phyloP scores from a whole-genome alignment of 192 early-diverging fungal species.

The Gryganskiella cystojenkinii region DNA sequence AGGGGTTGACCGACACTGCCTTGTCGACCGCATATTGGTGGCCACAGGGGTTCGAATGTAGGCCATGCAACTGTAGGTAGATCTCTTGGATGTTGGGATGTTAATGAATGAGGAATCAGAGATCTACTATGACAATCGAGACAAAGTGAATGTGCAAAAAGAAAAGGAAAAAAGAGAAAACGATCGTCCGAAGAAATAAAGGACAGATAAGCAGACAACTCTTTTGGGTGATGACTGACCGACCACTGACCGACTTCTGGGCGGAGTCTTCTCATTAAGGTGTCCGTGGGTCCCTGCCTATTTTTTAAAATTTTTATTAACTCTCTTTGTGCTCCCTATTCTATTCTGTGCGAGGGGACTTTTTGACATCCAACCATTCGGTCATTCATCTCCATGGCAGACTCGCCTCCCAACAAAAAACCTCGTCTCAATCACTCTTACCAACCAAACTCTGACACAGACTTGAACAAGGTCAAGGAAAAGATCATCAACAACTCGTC shows the following conservation, averaged over 20 bases:
- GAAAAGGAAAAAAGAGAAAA: neutral
- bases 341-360: neutral
- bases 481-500: neutral
- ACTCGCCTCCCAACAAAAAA: no score
- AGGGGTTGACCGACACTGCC: constrained; percentile 8
- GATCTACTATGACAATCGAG: no score
- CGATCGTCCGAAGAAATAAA: no score
- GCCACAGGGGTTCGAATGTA: constrained; percentile 23
- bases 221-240: no score
- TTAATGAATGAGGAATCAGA: no score
- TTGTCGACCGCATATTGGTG: neutral
- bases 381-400: no score
- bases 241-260: no score
- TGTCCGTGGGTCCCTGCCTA: no score
- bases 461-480: neutral
- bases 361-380: neutral
- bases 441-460: no score
- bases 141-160: neutral
- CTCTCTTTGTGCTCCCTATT: neutral
- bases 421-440: no score
- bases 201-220: neutral
- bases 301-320: no score
- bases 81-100: neutral
- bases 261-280: no score
- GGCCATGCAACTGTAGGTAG: constrained; percentile 37